phyloP scores from a whole-genome alignment of 2,329 filamentous ascomycete species.

The Fusarium paranaense region DNA sequence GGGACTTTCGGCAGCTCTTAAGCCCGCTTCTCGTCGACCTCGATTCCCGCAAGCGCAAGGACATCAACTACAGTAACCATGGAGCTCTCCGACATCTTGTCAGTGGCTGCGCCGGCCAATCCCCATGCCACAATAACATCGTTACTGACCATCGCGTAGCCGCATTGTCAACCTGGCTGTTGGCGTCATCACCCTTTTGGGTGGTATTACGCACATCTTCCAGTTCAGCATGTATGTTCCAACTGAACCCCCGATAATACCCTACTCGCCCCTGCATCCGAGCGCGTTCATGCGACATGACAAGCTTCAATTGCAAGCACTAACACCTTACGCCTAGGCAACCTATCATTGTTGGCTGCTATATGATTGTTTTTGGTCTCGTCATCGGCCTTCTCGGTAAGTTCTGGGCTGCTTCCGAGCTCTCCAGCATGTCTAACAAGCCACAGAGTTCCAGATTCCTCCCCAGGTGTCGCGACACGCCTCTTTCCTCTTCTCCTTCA shows the following conservation, averaged over 20 bases:
- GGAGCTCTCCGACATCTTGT: conserved; percentile 96
- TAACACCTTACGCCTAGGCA: conserved; percentile 38
- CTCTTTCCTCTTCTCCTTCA: conserved; percentile 97
- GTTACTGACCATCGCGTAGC: conserved; percentile 65
- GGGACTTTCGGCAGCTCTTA: conserved; percentile 18
- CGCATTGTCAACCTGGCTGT: conserved; percentile 94
- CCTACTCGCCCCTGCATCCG: background rate
- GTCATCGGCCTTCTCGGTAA: conserved; percentile 75
- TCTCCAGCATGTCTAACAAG: conserved; percentile 35
- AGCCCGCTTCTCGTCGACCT: conserved; percentile 4
- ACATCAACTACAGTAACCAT: conserved; percentile 60
- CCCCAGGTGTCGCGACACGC: conserved; percentile 93
- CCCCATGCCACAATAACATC: conserved; percentile 5
- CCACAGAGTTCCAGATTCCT: conserved; percentile 89
- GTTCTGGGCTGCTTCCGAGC: conserved; percentile 16
- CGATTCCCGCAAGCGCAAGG: conserved; percentile 22
- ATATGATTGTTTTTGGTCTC: conserved; percentile 91
- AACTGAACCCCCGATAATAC: background rate
- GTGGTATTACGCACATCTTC: conserved; percentile 82
- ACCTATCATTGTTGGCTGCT: conserved; percentile 81
- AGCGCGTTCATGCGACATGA: background rate
- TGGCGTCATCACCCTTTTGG: conserved; percentile 87
- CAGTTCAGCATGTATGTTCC: conserved; percentile 66
- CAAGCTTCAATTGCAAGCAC: conserved; percentile 1
- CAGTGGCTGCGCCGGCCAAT: conserved; percentile 52